phyloP scores from a whole-genome alignment of 2,329 filamentous ascomycete genomes.

The Phialocephala subalpina region DNA sequence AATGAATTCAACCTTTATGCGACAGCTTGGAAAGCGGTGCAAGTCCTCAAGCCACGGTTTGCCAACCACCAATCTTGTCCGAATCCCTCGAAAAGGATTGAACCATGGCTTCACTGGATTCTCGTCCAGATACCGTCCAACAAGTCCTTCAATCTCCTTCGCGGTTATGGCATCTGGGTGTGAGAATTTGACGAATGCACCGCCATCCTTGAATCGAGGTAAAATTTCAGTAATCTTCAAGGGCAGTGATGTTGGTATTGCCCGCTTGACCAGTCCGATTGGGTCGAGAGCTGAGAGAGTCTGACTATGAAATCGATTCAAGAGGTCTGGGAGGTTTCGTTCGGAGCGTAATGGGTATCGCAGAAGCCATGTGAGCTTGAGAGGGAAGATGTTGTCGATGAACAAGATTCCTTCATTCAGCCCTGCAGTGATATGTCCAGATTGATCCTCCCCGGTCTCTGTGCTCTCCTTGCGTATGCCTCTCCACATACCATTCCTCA shows the following conservation, averaged over 20 bases:
- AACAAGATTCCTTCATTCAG: slow-evolving; percentile 86
- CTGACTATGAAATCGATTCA: slow-evolving; percentile 60
- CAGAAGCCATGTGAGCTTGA: slow-evolving; percentile 73
- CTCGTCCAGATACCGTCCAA: slow-evolving; percentile 71
- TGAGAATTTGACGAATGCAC: slow-evolving; percentile 89
- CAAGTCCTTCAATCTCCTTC: slow-evolving; percentile 63
- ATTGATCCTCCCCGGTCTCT: slow-evolving; percentile 66
- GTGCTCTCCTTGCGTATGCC: slow-evolving; percentile 52
- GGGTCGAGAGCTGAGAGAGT: slow-evolving; percentile 63
- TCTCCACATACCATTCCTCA: slow-evolving; percentile 28
- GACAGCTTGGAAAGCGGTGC: slow-evolving; percentile 78
- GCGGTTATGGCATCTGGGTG: slow-evolving; percentile 53
- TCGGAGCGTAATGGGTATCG: slow-evolving; percentile 58
- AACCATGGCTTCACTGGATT: slow-evolving; percentile 88
- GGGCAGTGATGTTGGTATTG: slow-evolving; percentile 67
- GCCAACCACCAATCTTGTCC: slow-evolving; percentile 78
- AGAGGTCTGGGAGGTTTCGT: slow-evolving; percentile 54
- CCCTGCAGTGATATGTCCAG: slow-evolving; percentile 81
- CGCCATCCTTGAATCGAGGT: slow-evolving; percentile 85
- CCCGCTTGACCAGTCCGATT: slow-evolving; percentile 61
- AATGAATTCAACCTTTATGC: slow-evolving; percentile 86
- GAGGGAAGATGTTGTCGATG: slow-evolving; percentile 90
- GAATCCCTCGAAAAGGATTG: slow-evolving; percentile 78
- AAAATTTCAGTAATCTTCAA: slow-evolving; percentile 83
- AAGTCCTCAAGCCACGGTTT: slow-evolving; percentile 95